phyloP scores from a whole-genome alignment of 2,329 filamentous ascomycete species.

The Trichoderma sp. region DNA sequence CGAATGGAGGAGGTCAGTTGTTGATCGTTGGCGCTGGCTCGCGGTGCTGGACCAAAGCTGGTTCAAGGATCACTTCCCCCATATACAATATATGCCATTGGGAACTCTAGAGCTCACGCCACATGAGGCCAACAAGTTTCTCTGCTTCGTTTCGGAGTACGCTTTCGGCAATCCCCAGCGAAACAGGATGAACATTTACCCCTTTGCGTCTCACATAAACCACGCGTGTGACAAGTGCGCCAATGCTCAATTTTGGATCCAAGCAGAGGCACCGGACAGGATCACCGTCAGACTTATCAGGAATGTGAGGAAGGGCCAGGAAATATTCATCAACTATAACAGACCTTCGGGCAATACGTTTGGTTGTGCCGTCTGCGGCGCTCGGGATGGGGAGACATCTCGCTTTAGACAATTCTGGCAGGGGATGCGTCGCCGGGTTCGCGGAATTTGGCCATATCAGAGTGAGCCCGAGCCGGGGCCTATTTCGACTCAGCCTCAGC shows the following conservation, averaged over 20 bases:
- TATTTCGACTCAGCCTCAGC: not conserved
- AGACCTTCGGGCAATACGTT: conserved; percentile 26
- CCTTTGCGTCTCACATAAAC: conserved; percentile 31
- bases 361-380: conserved; percentile 28
- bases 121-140: conserved; percentile 20
- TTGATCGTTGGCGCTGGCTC: conserved; percentile 23
- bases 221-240: conserved; percentile 34
- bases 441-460: not conserved
- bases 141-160: conserved; percentile 29
- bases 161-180: conserved; percentile 24
- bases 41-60: not conserved
- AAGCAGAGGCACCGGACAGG: conserved; percentile 5
- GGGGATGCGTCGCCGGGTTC: not conserved
- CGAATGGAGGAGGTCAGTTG: conserved; percentile 7
- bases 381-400: not conserved
- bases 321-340: conserved; percentile 40
- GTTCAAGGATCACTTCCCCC: conserved; percentile 4
- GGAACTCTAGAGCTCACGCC: not conserved
- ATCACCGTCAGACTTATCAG: conserved; percentile 25
- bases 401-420: not conserved
- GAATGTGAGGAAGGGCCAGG: conserved; percentile 29
- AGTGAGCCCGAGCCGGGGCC: not conserved
- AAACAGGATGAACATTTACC: conserved; percentile 24
- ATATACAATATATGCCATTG: conserved; percentile 20
- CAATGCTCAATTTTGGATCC: conserved; percentile 26